These are phyloP conservation scores for Hypoxylon rubiginosum DNA, from an alignment of 2,329 filamentous ascomycete species.

Conservation along the genomic window DNA sequence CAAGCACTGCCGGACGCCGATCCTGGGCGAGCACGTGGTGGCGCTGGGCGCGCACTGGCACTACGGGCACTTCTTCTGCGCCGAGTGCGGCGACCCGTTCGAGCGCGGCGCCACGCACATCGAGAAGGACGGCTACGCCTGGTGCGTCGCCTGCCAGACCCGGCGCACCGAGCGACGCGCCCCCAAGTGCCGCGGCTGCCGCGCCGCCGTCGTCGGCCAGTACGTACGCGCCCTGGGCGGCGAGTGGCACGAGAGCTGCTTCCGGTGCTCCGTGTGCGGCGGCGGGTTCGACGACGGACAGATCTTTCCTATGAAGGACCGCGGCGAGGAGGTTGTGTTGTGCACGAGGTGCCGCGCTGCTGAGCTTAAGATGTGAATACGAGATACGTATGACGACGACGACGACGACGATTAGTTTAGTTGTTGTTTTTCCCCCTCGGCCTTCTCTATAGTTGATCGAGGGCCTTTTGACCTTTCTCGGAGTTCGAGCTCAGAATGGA, in stretches of 20 bases:
- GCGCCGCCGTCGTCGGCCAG: conserved; percentile 85
- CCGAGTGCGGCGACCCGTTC: conserved; percentile 97
- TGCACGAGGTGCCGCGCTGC: conserved; percentile 72
- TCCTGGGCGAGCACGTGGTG: conserved; percentile 93
- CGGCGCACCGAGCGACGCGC: conserved; percentile 89
- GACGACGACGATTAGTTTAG: conserved; percentile 3
- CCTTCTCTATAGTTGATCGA: not conserved
- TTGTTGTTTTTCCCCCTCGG: not conserved
- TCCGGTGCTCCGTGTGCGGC: conserved; percentile 78
- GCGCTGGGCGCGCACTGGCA: conserved; percentile 98
- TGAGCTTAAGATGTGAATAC: conserved; percentile 68
- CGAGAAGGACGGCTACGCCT: conserved; percentile 97
- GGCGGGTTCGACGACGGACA: conserved; percentile 74
- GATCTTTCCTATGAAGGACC: conserved; percentile 71
- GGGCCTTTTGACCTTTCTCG: not conserved
- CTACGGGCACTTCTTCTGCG: conserved; percentile 98
- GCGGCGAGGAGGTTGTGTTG: conserved; percentile 65
- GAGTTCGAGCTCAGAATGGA: not conserved
- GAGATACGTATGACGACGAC: conserved; percentile 8
- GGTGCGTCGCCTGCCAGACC: conserved; percentile 94
- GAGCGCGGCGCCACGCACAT: conserved; percentile 78
- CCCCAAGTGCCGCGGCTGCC: conserved; percentile 89
- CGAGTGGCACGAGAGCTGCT: conserved; percentile 95
- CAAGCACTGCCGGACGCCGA: conserved; percentile 96
- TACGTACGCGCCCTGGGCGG: conserved; percentile 89